Conservation (phyloP, 2,329 filamentous ascomycete species). For the Diplodia corticola region DNA sequence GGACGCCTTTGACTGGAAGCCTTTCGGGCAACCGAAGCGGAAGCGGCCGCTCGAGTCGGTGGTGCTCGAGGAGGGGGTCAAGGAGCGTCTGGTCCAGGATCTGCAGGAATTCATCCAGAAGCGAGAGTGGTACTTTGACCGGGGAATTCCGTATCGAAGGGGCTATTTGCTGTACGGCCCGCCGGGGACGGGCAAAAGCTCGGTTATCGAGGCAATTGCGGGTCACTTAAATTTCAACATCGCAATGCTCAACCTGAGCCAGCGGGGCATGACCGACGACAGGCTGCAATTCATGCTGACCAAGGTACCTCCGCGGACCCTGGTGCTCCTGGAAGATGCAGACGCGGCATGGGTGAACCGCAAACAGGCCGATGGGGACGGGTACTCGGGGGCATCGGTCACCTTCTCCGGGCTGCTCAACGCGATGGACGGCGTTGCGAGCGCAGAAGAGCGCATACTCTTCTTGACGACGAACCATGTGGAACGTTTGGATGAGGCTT, state of each 20-base stretch:
- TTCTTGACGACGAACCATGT: slow-evolving; percentile 96
- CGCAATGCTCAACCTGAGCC: slow-evolving; percentile 87
- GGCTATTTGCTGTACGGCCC: slow-evolving; percentile 89
- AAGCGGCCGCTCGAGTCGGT: slow-evolving; percentile 89
- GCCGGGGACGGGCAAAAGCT: slow-evolving; percentile 89
- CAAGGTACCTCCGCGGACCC: slow-evolving; percentile 77
- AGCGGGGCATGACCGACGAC: slow-evolving; percentile 86
- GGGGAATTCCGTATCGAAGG: slow-evolving; percentile 89
- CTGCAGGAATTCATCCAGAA: slow-evolving; percentile 78
- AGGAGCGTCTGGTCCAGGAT: slow-evolving; percentile 76
- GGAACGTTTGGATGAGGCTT: slow-evolving; percentile 81
- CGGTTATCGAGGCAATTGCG: slow-evolving; percentile 92
- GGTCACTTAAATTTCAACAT: slow-evolving; percentile 92
- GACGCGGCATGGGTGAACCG: slow-evolving; percentile 88
- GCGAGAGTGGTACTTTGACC: slow-evolving; percentile 85
- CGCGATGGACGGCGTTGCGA: slow-evolving; percentile 79
- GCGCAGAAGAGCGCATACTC: slow-evolving; percentile 88
- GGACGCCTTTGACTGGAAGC: slow-evolving; percentile 74
- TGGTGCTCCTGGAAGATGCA: slow-evolving; percentile 84
- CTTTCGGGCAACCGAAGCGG: slow-evolving; percentile 78
- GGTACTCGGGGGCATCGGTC: slow-evolving; percentile 82
- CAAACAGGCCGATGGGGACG: slow-evolving; percentile 73
- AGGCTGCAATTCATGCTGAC: slow-evolving; percentile 82
- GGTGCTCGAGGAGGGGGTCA: slow-evolving; percentile 78
- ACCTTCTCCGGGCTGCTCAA: slow-evolving; percentile 87